phyloP scores from a whole-genome alignment of 2,329 filamentous ascomycete species.

The Biscogniauxia mediterranea region DNA sequence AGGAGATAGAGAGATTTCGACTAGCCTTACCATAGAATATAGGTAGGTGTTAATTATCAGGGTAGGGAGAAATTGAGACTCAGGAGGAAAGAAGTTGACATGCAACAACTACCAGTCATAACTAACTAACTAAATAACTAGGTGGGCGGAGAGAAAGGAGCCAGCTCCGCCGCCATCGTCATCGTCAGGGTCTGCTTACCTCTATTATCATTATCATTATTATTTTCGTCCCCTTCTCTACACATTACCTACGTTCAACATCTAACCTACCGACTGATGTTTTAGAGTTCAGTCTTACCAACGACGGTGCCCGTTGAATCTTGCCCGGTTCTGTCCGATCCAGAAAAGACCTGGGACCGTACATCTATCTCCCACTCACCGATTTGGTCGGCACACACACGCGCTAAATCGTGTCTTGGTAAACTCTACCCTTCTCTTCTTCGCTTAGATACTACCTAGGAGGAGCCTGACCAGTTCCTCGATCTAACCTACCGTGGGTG shows the following conservation, averaged over 20 bases:
- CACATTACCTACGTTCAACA: neutral
- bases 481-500: slow-evolving; percentile 4
- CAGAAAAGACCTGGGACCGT: too few species aligned
- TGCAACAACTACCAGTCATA: too few species aligned
- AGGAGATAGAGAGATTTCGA: neutral
- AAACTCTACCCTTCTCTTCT: slow-evolving; percentile 9
- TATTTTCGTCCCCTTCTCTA: slow-evolving; percentile 4
- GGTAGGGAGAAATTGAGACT: neutral
- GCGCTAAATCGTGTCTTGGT: neutral
- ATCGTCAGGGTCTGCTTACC: slow-evolving; percentile 9
- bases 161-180: slow-evolving; percentile 6
- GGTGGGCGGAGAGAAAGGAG: neutral
- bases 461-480: slow-evolving; percentile 7
- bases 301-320: slow-evolving; percentile 13
- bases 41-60: neutral
- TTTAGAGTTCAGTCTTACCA: slow-evolving; percentile 21
- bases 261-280: slow-evolving; percentile 11
- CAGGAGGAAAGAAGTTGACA: too few species aligned
- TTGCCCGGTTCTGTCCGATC: slow-evolving; percentile 9
- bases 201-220: neutral
- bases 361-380: slow-evolving; percentile 13
- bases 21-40: slow-evolving; percentile 4
- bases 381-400: slow-evolving; percentile 9
- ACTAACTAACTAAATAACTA: too few species aligned
- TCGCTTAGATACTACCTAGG: neutral